Evolutionary conservation across 2,329 filamentous ascomycete species (phyloP).

Genomic region (Xenosphaeropsis pyriputrescens): DNA sequence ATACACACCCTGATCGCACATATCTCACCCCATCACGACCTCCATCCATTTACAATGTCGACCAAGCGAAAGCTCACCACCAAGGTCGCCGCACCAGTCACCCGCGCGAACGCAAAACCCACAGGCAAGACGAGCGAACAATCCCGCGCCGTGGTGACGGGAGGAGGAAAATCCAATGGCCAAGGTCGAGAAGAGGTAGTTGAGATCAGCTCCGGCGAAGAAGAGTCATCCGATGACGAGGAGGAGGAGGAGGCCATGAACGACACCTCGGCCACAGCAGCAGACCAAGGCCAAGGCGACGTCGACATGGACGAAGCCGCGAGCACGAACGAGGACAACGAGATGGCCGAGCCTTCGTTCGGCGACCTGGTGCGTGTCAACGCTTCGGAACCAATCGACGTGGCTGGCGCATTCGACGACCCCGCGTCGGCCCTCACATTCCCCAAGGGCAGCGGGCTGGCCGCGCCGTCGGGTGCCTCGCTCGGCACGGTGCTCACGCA

Average conservation of each 20-base stretch:
- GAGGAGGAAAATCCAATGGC: slow-evolving; percentile 9
- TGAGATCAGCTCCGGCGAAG: slow-evolving; percentile 36
- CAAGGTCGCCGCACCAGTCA: slow-evolving; percentile 38
- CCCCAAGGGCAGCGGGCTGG: slow-evolving; percentile 10
- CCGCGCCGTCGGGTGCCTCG: slow-evolving; percentile 54
- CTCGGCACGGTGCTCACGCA: slow-evolving; percentile 88
- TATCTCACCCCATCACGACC: background rate
- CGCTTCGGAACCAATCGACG: slow-evolving; percentile 62
- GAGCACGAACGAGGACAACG: slow-evolving; percentile 26
- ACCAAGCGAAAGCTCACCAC: slow-evolving; percentile 45
- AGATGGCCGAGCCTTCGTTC: slow-evolving; percentile 51
- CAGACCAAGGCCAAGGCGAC: slow-evolving; percentile 11
- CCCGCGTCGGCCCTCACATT: slow-evolving; percentile 8
- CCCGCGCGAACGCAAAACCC: slow-evolving; percentile 36
- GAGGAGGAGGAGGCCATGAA: slow-evolving; percentile 30
- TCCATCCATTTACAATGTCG: slow-evolving; percentile 27
- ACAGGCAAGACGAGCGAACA: slow-evolving; percentile 40
- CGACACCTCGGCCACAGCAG: slow-evolving; percentile 20
- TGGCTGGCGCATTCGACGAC: slow-evolving; percentile 42
- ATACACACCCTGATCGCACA: background rate
- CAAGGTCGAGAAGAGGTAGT: slow-evolving; percentile 21
- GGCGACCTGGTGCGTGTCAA: slow-evolving; percentile 67
- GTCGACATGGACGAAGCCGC: slow-evolving; percentile 19
- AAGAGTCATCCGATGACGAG: slow-evolving; percentile 23
- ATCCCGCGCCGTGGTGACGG: slow-evolving; percentile 36